Conservation (phyloP, 805 yeast species). For the Pichia nakasei region DNA sequence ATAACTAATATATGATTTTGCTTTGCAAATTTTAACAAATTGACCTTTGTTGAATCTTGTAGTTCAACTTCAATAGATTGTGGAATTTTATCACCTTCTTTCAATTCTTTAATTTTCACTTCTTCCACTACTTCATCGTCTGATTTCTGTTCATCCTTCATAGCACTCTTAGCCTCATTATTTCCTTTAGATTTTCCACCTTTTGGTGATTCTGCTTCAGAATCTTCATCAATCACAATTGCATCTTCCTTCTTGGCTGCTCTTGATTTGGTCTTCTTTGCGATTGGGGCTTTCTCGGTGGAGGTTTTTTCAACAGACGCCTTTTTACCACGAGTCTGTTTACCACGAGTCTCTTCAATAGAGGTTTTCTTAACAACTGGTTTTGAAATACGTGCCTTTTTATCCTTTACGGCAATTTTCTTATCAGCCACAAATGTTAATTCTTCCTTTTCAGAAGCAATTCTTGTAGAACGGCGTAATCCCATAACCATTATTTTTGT, state of each 20-base stretch:
- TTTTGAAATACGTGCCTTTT: not conserved
- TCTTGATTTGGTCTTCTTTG: not conserved
- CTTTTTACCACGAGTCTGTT: too few species aligned
- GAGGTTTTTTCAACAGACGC: too few species aligned
- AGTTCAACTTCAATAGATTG: conserved; percentile 24
- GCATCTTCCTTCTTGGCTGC: conserved; percentile 1
- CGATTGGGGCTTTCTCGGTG: not conserved
- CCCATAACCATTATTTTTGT: not conserved
- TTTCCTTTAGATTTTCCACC: too few species aligned
- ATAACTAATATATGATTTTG: conserved; percentile 38
- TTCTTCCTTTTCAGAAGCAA: conserved; percentile 5
- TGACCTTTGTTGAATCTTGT: conserved; percentile 39
- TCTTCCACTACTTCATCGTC: not conserved
- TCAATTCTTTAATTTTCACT: not conserved
- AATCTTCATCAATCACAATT: conserved; percentile 1
- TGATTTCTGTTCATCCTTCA: not conserved
- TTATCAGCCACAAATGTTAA: not conserved
- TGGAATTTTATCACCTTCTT: conserved; percentile 11
- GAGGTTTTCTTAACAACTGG: not conserved
- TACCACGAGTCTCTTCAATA: too few species aligned
- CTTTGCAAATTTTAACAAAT: conserved; percentile 20
- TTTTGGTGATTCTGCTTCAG: too few species aligned
- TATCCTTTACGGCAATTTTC: not conserved
- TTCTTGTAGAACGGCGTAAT: conserved; percentile 6
- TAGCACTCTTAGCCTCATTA: not conserved